Percentiles rank a stretch among this genome's conserved stretches.
These are phyloP conservation scores for Cyberlindnera veronae DNA, from an alignment of 805 yeast species.

Conservation along the genomic window DNA sequence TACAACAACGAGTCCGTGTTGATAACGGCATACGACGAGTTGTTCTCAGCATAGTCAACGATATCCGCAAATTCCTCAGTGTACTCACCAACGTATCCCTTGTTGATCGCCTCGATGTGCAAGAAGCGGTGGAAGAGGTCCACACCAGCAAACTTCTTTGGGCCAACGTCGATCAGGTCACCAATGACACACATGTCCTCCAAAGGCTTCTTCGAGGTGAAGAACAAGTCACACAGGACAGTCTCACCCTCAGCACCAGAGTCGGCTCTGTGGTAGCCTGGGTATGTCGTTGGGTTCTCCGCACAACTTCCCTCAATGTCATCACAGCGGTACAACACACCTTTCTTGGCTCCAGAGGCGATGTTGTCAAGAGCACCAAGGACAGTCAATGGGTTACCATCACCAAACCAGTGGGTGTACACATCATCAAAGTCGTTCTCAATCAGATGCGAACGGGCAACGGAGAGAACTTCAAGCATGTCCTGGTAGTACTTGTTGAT, in stretches of 20 bases:
- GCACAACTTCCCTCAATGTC: constrained; percentile 9
- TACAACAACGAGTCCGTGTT: constrained; percentile 9
- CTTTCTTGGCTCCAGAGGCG: constrained; percentile 3
- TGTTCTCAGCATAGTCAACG: constrained; percentile 5
- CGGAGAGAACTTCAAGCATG: constrained; percentile 6
- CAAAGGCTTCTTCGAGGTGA: constrained; percentile 4
- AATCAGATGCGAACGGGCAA: constrained; percentile 5
- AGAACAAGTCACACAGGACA: constrained; percentile 10
- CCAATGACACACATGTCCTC: constrained; percentile 10
- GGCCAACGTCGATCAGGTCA: constrained; percentile 5
- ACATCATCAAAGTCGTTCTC: constrained; percentile 2
- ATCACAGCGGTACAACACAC: constrained; percentile 8
- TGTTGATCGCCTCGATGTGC: constrained; percentile 5
- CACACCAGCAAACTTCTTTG: constrained; percentile 10
- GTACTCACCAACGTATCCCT: constrained; percentile 6
- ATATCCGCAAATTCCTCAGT: constrained; percentile 6
- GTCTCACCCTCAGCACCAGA: constrained; percentile 1
- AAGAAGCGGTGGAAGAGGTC: constrained; percentile 8
- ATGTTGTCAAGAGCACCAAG: constrained; percentile 6
- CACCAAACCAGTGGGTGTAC: constrained; percentile 8
- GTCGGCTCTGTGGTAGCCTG: constrained; percentile 8
- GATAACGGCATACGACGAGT: constrained; percentile 6
- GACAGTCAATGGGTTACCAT: constrained; percentile 7
- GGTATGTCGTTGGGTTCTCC: neutral
- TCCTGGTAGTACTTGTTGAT: constrained; percentile 12